Evolutionary conservation across 1,284 basidiomycete genomes (phyloP), one percentile per base, ranked within the genome.

Genomic region (Austroboletus olivaceoglutinosus): DNA sequence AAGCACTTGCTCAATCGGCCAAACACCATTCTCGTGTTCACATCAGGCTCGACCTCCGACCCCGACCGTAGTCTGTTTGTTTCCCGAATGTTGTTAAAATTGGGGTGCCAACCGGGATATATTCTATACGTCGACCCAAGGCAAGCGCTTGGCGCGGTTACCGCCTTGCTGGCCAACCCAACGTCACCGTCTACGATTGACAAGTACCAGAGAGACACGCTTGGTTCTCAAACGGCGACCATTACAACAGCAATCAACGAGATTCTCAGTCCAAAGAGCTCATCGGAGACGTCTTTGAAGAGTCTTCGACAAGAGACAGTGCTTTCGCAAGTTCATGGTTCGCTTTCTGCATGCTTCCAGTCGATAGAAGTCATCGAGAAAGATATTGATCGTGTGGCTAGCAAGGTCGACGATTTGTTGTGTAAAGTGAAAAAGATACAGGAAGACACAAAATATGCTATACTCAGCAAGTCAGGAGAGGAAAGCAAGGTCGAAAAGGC

Each of bases 201-300:
- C 55, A 70, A 69, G 50, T 90, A 82, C 64, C 84, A 87, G 61
- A 75, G 80, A 53, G 76, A 82, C n/a, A 80, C 78, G 49, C 62
- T 77, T 18, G 76, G 69, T 12, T 89, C 87, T 15, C 72, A 74
- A n/a, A 63, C 88, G 18, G 75, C 81, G 16, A 60, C 68, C 23
- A 50, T 88, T 36, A 72, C 72, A 3, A 54, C 67, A 9, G 59
- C 73, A 3, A 62, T 88, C 21, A 64, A 69, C 29, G 59, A 62
- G 6, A 59, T 71, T 36, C 59, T 83, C 15, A 11, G 45, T 34
- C 37, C 48, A 4, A 46, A 40, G 36, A 37, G 40, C 9, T 4
- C 39, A 6, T 45, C 52, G 9, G 37, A 55, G 22, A 43, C 43
- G 7, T 25, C 57, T 16, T 33, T 58, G 12, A 18, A 30, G 19